Evolutionary conservation across 257 asterid genomes (phyloP).

Genomic region (Solanum etuberosum): DNA sequence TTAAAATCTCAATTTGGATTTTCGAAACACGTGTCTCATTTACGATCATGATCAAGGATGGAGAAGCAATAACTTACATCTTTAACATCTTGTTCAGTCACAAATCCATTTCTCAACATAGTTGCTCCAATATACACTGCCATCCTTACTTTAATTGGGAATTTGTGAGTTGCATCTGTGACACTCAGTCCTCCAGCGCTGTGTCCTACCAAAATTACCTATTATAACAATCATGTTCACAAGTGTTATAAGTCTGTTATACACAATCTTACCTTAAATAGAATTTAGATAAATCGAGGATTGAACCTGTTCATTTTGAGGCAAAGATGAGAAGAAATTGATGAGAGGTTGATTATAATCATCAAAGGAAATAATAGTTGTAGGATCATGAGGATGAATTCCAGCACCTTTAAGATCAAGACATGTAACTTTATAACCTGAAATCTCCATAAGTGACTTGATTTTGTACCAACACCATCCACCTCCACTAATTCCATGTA

Average conservation of each 20-base stretch:
- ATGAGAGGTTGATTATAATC: conserved; percentile 51
- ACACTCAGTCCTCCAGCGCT: conserved; percentile 73
- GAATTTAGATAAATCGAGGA: background rate
- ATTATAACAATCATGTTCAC: background rate
- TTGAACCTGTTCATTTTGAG: conserved; percentile 25
- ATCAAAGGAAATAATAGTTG: conserved; percentile 29
- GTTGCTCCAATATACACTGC: conserved; percentile 57
- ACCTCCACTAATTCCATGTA: conserved; percentile 55
- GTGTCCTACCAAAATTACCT: conserved; percentile 69
- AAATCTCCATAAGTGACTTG: conserved; percentile 39
- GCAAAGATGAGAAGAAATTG: conserved; percentile 34
- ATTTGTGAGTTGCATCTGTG: conserved; percentile 38
- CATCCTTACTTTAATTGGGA: conserved; percentile 40
- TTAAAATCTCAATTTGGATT: background rate
- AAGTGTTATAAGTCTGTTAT: background rate
- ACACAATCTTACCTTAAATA: background rate
- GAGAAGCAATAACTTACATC: conserved; percentile 23
- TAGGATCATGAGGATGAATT: conserved; percentile 35
- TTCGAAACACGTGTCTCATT: background rate
- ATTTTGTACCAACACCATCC: conserved; percentile 77
- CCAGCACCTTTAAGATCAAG: conserved; percentile 57
- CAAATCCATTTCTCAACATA: conserved; percentile 47
- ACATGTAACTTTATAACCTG: conserved; percentile 49
- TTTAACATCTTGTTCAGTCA: conserved; percentile 31
- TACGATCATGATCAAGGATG: background rate